Evolutionary conservation across 2,329 filamentous ascomycete species (phyloP), one percentile per base, ranked within the genome.

Genomic region (Xylariaceae sp.): DNA sequence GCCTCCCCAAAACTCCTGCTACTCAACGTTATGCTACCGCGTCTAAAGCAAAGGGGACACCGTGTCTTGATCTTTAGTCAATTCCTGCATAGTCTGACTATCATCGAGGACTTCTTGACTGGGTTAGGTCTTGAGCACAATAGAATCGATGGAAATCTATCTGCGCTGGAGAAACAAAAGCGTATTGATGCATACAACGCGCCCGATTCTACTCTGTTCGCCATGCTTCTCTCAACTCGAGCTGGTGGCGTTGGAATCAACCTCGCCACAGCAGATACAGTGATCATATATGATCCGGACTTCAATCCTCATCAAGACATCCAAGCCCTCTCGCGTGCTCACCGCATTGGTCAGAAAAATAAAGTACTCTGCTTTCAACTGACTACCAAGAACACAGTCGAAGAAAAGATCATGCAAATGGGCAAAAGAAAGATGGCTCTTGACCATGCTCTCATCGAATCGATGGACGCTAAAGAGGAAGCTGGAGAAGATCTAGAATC

Each of bases 231-330:
- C 0, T 97, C 93, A 0, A 99, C 95, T 3, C 86, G 94, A 57
- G 92, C 95, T 16, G 94, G 94, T 48, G 94, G 95, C 63, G 93
- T 99, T 0, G 95, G 94, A 14, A 99, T 99, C 75, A 99, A 99
- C 66, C 79, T 99, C 50, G 94, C 94, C 0, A 96, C 92, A 7
- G 94, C 94, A 2, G 94, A 99, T 66, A 99, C 94, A 0, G 95
- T 99, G 55, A 97, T 99, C 59, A 97, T 99, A 59, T 84, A 97
- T 60, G 92, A 99, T 63, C 90, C 90, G 0, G 94, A 99, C 66
- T 97, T 96, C 76, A 99, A 99, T 56, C 94, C 94, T 0, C 94
- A 99, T 66, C 94, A 99, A 70, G 95, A 99, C 64, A 88, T 99
- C 39, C 94, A 99, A 69, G 94, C 94, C 0, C 79, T 99, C 31